Evolutionary conservation across 768 basidiomycete species (phyloP), one percentile per base, ranked within the genome.

Genomic region (Russula brevipes): DNA sequence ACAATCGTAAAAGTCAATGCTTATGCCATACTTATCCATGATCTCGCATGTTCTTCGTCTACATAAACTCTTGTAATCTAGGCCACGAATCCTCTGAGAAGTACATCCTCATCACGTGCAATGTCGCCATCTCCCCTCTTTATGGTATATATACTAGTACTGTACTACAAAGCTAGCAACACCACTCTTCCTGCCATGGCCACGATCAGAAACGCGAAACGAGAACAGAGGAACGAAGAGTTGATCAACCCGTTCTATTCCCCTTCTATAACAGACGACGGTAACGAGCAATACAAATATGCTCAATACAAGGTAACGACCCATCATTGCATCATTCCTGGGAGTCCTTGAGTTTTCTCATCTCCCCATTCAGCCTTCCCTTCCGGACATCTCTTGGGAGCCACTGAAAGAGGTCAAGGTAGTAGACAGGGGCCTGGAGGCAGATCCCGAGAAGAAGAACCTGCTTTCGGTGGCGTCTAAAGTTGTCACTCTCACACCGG

Each of bases 161-260:
- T 24, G 24, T 24, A 24, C 1, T 24, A 24, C 24, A 24, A 24
- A 24, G 24, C 24, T 24, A 24, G 24, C 24, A 24, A 24, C 24
- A 24, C 24, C 24, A 24, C 24, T 24, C 30, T 49, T 53, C 42
- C 51, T 47, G 35, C 57, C 47, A 66, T 65, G 66, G 54, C 63
- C 10, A 50, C 63, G 30, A 55, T 54, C 3, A 45, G 44, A 10
- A 30, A 59, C 50, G 16, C 45, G 35, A 54, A 30, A 36, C 45
- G 16, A 38, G 50, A 30, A 33, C 42, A 42, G n/a, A 30, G 11
- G 42, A 53, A n/a, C 19, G 16, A 33, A 41, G 54, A 59, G 31
- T 24, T 79, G 41, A 74, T 83, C 74, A 87, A 88, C 69, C 83
- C 85, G 0, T 88, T 88, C 73, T 87, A 89, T 67, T 86, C 85